Evolutionary conservation across 1,284 basidiomycete genomes (phyloP).

Genomic region (Coriolopsis trogii): DNA sequence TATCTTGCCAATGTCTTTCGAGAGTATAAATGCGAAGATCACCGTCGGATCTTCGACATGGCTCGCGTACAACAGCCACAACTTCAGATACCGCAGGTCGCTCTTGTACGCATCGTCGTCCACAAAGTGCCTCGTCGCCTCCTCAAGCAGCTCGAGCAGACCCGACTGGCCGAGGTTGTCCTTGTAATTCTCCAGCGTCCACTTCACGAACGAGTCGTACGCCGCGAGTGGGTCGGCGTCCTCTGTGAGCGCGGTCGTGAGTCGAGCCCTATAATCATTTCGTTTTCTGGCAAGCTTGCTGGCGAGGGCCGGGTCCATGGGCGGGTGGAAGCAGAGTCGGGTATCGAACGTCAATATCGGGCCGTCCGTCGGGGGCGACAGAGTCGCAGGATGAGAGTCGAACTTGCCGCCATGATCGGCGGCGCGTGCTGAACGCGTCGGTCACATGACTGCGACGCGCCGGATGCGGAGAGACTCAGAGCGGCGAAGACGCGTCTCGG

Average conservation of each 20-base stretch:
- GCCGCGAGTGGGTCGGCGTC: slow-evolving; percentile 73
- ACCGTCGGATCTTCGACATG: slow-evolving; percentile 73
- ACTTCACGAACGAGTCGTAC: slow-evolving; percentile 69
- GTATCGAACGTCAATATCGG: too few species aligned
- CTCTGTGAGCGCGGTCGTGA: slow-evolving; percentile 48
- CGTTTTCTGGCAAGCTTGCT: slow-evolving; percentile 37
- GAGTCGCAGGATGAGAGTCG: slow-evolving; percentile 8
- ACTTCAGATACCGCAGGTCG: slow-evolving; percentile 84
- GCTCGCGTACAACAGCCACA: slow-evolving; percentile 90
- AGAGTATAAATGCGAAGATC: slow-evolving; percentile 83
- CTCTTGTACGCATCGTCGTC: slow-evolving; percentile 80
- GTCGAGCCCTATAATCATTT: slow-evolving; percentile 38
- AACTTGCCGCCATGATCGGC: too few species aligned
- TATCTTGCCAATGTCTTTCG: slow-evolving; percentile 83
- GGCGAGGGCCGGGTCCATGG: slow-evolving; percentile 16
- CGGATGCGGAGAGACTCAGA: too few species aligned
- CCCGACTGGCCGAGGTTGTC: slow-evolving; percentile 54
- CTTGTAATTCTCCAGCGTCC: slow-evolving; percentile 63
- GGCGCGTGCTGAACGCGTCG: slow-evolving; percentile 21
- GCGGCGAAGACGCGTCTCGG: too few species aligned
- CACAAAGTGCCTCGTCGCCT: slow-evolving; percentile 78
- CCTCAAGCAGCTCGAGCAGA: slow-evolving; percentile 72
- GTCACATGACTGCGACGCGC: slow-evolving; percentile 19
- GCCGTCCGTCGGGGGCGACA: neutral
- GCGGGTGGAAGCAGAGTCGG: neutral